phyloP scores from a whole-genome alignment of 1,284 basidiomycete genomes.

The Uromyces viciae-fabae region DNA sequence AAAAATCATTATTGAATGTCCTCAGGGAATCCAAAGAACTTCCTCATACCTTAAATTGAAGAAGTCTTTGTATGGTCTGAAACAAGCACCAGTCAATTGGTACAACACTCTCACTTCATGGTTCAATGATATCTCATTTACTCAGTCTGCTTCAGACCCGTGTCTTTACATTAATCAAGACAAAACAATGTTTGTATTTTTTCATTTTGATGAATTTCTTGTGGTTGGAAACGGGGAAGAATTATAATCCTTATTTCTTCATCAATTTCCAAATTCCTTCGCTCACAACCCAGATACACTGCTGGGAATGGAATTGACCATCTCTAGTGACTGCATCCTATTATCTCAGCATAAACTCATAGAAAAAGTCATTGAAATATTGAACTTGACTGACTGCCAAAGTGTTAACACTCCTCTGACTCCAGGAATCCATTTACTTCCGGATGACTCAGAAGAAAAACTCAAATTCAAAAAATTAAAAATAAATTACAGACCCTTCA shows the following conservation, averaged over 20 bases:
- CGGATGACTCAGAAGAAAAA: neutral
- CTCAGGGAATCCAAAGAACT: neutral
- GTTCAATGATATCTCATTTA: neutral
- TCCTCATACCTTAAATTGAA: neutral
- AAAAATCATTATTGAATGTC: neutral
- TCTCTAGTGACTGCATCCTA: neutral
- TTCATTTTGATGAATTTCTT: neutral
- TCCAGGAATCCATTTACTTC: neutral
- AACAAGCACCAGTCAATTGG: neutral
- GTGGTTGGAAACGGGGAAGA: neutral
- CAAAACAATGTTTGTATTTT: neutral
- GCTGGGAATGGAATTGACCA: neutral
- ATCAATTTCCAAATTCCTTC: neutral
- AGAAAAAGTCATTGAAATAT: neutral
- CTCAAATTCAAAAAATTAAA: neutral
- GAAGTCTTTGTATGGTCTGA: neutral
- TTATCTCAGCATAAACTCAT: neutral
- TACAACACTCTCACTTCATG: neutral
- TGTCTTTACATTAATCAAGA: neutral
- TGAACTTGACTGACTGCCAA: neutral
- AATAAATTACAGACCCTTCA: neutral
- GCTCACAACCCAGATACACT: neutral
- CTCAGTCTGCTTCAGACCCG: neutral
- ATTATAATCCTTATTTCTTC: neutral
- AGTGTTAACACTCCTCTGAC: neutral